phyloP scores from a whole-genome alignment of 2,329 filamentous ascomycete species.

The Diaporthe batatas region DNA sequence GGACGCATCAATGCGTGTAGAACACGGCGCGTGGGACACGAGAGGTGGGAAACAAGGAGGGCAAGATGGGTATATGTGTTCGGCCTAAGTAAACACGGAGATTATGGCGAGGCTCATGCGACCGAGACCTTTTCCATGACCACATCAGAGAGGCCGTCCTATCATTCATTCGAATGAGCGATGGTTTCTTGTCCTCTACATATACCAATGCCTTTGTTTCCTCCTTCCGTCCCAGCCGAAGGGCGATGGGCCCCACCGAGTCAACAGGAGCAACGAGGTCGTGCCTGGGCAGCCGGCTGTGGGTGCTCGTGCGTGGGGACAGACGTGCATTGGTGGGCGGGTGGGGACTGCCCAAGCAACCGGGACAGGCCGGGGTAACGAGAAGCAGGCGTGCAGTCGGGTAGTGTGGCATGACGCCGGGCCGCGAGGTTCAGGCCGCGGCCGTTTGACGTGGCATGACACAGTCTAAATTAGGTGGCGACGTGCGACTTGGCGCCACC shows the following conservation, averaged over 20 bases:
- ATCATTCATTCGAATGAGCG: conserved; percentile 1
- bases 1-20: conserved; percentile 24
- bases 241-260: neutral
- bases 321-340: conserved; percentile 23
- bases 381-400: neutral
- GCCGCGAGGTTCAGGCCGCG: conserved; percentile 29
- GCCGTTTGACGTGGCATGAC: conserved; percentile 35
- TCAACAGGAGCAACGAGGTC: conserved; percentile 31
- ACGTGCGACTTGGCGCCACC: conserved; percentile 11
- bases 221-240: conserved; percentile 23
- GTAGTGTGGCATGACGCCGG: conserved; percentile 19
- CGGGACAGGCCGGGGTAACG: conserved; percentile 33
- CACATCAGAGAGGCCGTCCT: conserved; percentile 15
- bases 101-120: neutral
- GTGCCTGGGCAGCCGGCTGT: neutral
- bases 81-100: conserved; percentile 23
- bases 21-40: conserved; percentile 11
- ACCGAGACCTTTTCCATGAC: conserved; percentile 20
- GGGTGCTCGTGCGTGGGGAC: conserved; percentile 11
- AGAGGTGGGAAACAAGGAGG: conserved; percentile 11
- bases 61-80: conserved; percentile 30
- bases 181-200: neutral
- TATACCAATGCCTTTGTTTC: conserved; percentile 6
- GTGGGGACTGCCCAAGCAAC: conserved; percentile 31
- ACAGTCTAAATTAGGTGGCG: conserved; percentile 19